Evolutionary conservation across 805 yeast genomes (phyloP).

Genomic region (Hanseniaspora taiwanica): DNA sequence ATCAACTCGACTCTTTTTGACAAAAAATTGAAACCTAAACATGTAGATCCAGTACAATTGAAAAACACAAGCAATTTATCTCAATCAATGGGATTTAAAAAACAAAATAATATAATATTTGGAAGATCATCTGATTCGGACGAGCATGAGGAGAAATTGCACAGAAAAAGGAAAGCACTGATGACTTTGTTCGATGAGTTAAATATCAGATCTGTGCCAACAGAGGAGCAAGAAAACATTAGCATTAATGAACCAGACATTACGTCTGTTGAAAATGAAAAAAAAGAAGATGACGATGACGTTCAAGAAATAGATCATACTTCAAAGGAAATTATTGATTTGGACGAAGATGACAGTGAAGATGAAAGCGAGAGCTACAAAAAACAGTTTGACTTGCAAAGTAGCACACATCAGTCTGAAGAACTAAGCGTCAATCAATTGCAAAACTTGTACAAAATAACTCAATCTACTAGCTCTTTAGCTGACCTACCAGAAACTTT

Average conservation of each 20-base stretch:
- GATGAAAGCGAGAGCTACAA: slow-evolving; percentile 8
- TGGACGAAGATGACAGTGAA: slow-evolving; percentile 24
- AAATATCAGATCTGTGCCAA: slow-evolving; percentile 13
- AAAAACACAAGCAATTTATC: not conserved
- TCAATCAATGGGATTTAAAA: not conserved
- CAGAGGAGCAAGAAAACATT: no score
- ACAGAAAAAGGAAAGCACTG: slow-evolving; percentile 44
- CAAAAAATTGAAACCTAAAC: slow-evolving; percentile 1
- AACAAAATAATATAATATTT: slow-evolving; percentile 3
- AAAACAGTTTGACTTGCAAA: slow-evolving; percentile 5
- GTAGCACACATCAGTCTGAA: slow-evolving; percentile 18
- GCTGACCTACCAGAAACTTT: slow-evolving; percentile 52
- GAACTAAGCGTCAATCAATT: slow-evolving; percentile 58
- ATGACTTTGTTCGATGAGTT: slow-evolving; percentile 42
- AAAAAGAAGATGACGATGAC: slow-evolving; percentile 8
- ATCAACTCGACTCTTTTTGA: not conserved
- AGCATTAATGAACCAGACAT: no score
- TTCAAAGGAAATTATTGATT: slow-evolving; percentile 20
- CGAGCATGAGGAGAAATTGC: slow-evolving; percentile 34
- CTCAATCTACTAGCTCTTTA: slow-evolving; percentile 47
- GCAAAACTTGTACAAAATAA: slow-evolving; percentile 58
- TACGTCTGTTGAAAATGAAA: slow-evolving; percentile 7
- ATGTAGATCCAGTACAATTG: slow-evolving; percentile 8
- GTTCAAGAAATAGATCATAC: slow-evolving; percentile 8
- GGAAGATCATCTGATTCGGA: slow-evolving; percentile 30